Evolutionary conservation across 805 yeast genomes (phyloP).

Genomic region (Metschnikowia drakensbergensis): DNA sequence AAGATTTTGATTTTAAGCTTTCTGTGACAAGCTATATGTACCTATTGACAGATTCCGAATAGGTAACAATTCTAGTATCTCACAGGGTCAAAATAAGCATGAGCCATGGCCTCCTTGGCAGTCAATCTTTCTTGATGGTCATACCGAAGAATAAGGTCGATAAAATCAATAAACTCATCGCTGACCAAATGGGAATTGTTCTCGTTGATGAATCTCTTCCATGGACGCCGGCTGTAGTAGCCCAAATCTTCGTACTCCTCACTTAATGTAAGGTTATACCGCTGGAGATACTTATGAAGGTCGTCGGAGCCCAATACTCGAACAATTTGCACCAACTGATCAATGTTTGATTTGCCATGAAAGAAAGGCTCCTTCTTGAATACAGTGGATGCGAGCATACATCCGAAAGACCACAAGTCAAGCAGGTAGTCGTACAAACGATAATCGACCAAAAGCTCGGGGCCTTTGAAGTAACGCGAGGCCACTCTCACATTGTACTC

Average conservation of each 20-base stretch:
- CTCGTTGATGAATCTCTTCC: slow-evolving; percentile 58
- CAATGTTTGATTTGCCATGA: slow-evolving; percentile 88
- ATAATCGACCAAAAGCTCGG: slow-evolving; percentile 79
- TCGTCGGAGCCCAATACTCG: slow-evolving; percentile 83
- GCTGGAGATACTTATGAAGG: slow-evolving; percentile 58
- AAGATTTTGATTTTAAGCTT: not conserved
- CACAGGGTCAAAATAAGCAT: slow-evolving; percentile 54
- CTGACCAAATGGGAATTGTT: slow-evolving; percentile 50
- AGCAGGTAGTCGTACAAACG: slow-evolving; percentile 84
- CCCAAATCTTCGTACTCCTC: slow-evolving; percentile 79
- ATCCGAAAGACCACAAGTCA: slow-evolving; percentile 89
- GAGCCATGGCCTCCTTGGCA: slow-evolving; percentile 83
- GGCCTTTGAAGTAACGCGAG: slow-evolving; percentile 87
- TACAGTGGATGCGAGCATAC: slow-evolving; percentile 85
- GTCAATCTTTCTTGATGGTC: slow-evolving; percentile 88
- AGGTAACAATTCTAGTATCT: slow-evolving; percentile 6
- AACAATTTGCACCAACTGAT: slow-evolving; percentile 87
- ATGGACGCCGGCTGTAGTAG: slow-evolving; percentile 60
- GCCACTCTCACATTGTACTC: slow-evolving; percentile 92
- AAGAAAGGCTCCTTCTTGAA: slow-evolving; percentile 89
- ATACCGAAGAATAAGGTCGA: slow-evolving; percentile 69
- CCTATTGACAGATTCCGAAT: not conserved
- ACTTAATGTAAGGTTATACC: slow-evolving; percentile 66
- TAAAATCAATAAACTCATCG: slow-evolving; percentile 60
- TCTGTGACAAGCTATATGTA: not conserved